A percentile compares a stretch with the other conserved stretches of the same genome.
These are phyloP conservation scores for Claviceps sp. DNA, from an alignment of 2,329 filamentous ascomycete genomes.

Conservation along the genomic window DNA sequence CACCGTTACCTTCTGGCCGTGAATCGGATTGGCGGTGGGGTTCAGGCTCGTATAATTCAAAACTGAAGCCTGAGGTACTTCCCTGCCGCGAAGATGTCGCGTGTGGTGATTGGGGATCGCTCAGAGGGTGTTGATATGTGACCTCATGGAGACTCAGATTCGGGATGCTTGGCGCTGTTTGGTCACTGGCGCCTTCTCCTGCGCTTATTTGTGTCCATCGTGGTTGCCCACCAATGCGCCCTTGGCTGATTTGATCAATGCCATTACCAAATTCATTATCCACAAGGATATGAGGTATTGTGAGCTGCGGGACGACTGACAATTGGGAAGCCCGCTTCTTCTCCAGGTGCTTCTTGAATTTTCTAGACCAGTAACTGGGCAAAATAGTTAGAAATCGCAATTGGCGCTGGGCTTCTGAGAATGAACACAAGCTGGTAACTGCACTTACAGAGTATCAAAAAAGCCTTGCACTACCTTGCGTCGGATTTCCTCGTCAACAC, in stretches of 20 bases:
- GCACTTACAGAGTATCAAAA: conserved; percentile 71
- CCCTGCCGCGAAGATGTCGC: conserved; percentile 26
- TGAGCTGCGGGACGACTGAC: conserved; percentile 63
- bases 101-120: conserved; percentile 35
- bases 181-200: conserved; percentile 5
- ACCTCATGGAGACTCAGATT: conserved; percentile 26
- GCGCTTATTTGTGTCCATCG: conserved; percentile 7
- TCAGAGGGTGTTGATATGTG: conserved; percentile 34
- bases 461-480: conserved; percentile 85
- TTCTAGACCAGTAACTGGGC: conserved; percentile 61
- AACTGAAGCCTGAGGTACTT: conserved; percentile 44
- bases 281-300: conserved; percentile 80
- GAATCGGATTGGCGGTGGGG: conserved; percentile 14
- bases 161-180: conserved; percentile 16
- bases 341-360: conserved; percentile 65
- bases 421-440: too few species aligned
- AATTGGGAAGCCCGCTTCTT: conserved; percentile 63
- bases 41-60: conserved; percentile 38
- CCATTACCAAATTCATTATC: conserved; percentile 55
- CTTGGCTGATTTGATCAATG: conserved; percentile 1
- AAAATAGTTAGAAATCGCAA: not conserved
- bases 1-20: conserved; percentile 46
- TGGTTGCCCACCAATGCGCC: not conserved
- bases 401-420: not conserved
- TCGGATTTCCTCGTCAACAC: conserved; percentile 87